Percentiles rank a stretch among this genome's conserved stretches.
These are phyloP conservation scores for Rhexocercosporidium sp. DNA, from an alignment of 2,329 filamentous ascomycete genomes.

Conservation along the genomic window DNA sequence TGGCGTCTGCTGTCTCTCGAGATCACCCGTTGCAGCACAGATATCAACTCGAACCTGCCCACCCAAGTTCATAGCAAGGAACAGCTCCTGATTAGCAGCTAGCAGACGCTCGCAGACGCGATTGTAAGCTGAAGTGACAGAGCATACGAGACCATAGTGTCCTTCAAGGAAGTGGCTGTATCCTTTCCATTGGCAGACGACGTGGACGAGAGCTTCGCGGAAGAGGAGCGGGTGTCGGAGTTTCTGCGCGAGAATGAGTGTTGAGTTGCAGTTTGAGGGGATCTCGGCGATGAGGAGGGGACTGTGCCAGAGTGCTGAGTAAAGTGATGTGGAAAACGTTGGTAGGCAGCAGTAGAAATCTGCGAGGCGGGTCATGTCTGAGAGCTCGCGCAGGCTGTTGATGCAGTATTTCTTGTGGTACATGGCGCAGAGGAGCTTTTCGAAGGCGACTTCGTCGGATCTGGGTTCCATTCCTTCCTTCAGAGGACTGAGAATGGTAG, in stretches of 20 bases:
- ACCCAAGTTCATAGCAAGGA: neutral
- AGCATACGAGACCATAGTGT: conserved; percentile 12
- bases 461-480: neutral
- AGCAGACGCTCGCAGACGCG: conserved; percentile 16
- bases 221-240: conserved; percentile 23
- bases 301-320: conserved; percentile 14
- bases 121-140: conserved; percentile 10
- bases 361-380: conserved; percentile 16
- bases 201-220: conserved; percentile 24
- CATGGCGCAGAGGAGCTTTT: conserved; percentile 23
- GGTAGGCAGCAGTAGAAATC: conserved; percentile 26
- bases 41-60: neutral
- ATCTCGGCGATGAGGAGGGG: conserved; percentile 9
- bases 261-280: conserved; percentile 12
- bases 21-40: neutral
- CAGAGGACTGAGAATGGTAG: neutral
- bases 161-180: conserved; percentile 13
- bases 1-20: conserved; percentile 4
- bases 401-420: conserved; percentile 24
- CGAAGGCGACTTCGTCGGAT: conserved; percentile 15
- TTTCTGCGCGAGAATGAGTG: conserved; percentile 18
- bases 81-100: conserved; percentile 17
- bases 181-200: conserved; percentile 18
- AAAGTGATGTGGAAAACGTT: conserved; percentile 14
- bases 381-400: neutral